Percentiles rank a stretch among this genome's conserved stretches.
Evolutionary conservation across 495 filamentous ascomycete genomes (phyloP).

Genomic region (Xylaria flabelliformis): DNA sequence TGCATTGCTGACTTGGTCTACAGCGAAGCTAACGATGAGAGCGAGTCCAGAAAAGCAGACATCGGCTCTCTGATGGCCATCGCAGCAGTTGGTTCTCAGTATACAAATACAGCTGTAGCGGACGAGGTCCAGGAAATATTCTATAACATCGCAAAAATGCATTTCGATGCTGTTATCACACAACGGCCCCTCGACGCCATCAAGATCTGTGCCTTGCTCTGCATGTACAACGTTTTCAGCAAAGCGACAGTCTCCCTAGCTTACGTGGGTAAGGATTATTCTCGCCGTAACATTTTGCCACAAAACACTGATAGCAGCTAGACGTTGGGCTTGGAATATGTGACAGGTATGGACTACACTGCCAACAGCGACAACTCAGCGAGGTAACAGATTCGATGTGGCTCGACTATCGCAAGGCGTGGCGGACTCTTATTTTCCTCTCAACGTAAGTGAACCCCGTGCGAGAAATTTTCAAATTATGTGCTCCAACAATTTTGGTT

Average conservation of each 20-base stretch:
- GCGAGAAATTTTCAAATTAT: not conserved
- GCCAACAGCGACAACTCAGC: not conserved
- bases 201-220: slow-evolving; percentile 8
- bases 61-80: slow-evolving; percentile 8
- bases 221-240: slow-evolving; percentile 5
- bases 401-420: slow-evolving; percentile 4
- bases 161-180: not conserved
- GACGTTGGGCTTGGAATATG: slow-evolving; percentile 1
- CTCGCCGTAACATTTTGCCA: too few species aligned
- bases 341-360: not conserved
- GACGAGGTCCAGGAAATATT: not conserved
- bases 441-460: not conserved
- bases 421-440: slow-evolving; percentile 5
- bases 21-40: not conserved
- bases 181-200: not conserved
- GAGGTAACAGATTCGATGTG: not conserved
- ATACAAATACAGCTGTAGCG: not conserved
- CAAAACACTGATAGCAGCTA: not conserved
- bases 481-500: not conserved
- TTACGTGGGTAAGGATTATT: not conserved
- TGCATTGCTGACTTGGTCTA: not conserved
- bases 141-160: not conserved
- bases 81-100: slow-evolving; percentile 6
- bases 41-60: not conserved
- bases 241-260: not conserved